These are phyloP conservation scores for Coemansia sp. DNA, from an alignment of 192 early-diverging fungal genomes.

Conservation along the genomic window DNA sequence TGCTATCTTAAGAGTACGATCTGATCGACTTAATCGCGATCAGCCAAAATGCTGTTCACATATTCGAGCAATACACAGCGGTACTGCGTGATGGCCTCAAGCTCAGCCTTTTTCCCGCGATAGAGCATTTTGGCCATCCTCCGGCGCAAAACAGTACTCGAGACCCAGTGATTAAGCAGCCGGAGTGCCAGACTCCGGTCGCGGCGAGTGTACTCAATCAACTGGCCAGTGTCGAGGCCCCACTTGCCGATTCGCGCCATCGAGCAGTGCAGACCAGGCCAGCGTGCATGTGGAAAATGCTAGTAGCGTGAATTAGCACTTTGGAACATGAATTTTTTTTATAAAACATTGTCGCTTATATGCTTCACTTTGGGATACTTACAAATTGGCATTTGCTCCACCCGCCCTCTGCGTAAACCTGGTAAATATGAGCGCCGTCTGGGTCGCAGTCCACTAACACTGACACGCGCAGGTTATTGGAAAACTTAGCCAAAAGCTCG, in stretches of 20 bases:
- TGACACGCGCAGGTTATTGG: background rate
- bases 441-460: slow-evolving; percentile 51
- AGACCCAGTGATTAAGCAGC: slow-evolving; percentile 33
- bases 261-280: slow-evolving; percentile 46
- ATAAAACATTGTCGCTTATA: background rate
- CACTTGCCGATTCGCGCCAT: slow-evolving; percentile 30
- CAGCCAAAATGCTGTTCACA: slow-evolving; percentile 7
- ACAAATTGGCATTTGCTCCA: slow-evolving; percentile 11
- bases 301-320: slow-evolving; percentile 3
- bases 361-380: background rate
- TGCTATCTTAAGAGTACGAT: background rate
- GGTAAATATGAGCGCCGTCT: slow-evolving; percentile 51
- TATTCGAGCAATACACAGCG: slow-evolving; percentile 30
- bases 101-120: slow-evolving; percentile 50
- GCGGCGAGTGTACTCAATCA: slow-evolving; percentile 34
- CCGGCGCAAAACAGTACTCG: slow-evolving; percentile 17
- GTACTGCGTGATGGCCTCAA: slow-evolving; percentile 39
- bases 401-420: slow-evolving; percentile 46
- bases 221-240: slow-evolving; percentile 27
- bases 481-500: slow-evolving; percentile 23
- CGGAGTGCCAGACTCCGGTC: slow-evolving; percentile 36
- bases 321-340: background rate
- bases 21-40: background rate
- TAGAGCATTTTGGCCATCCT: slow-evolving; percentile 40
- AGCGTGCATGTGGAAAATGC: slow-evolving; percentile 19